Evolutionary conservation across 1,284 basidiomycete species (phyloP), one percentile per base, ranked within the genome.

Genomic region (Trametes hirsuta): DNA sequence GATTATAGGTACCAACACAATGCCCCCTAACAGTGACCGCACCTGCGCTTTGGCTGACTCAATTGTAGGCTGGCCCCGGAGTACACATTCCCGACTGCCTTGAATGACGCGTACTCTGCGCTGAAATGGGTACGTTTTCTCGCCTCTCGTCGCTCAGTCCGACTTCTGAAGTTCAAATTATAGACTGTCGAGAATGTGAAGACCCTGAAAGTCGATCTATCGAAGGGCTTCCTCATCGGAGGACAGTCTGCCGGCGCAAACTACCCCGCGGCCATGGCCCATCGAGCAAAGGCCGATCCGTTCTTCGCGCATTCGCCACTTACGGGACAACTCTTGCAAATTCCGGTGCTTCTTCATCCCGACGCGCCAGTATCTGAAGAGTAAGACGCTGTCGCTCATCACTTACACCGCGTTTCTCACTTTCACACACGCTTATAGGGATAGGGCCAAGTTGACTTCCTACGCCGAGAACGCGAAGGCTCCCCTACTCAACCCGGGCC

Each of bases 71-170:
- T 77, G 12, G 75, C 77, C 8, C 79, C 79, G 0, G 74, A 77
- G 50, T 55, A 74, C 56, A 71, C 74, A 0, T 80, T 72, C 64
- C 79, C 79, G 1, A 72, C 70, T 0, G 72, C 73, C 0, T 67
- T 75, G 6, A 70, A 78, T 18, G 78, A 81, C 51, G 67, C 72
- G 15, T 75, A 72, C 40, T 72, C 72, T 10, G 67, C 72, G 2
- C 61, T 77, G 6, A 67, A 71, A 62, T 77, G 76, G 69, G 70
- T 73, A 37, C 12, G 62, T n/a, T 14, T 4, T 30, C 30, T 30
- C 18, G 18, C 2, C 2, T 46, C 15, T 40, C 14, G 3, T 9
- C 6, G 22, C 6, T 35, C 30, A 8, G 34, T 10, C 6, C 6
- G 18, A 5, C 5, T 12, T 9, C 15, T 18, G 21, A 39, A 12